Evolutionary conservation across 1,284 basidiomycete species (phyloP).

Genomic region (Moniliophthora roreri): DNA sequence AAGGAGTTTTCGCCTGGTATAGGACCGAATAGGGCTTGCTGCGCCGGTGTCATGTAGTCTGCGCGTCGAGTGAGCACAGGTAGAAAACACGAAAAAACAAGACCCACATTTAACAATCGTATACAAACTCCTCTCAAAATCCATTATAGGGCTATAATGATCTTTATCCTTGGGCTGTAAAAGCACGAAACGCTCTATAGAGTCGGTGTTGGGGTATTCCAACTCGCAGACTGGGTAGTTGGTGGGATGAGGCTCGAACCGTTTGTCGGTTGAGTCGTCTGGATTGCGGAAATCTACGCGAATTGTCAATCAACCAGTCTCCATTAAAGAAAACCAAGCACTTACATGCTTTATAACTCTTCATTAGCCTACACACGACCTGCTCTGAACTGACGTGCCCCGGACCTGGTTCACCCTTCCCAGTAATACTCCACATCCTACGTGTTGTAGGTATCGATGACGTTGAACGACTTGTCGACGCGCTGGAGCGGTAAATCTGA

Average conservation of each 20-base stretch:
- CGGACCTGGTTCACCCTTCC: constrained; percentile 50
- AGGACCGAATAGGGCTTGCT: constrained; percentile 64
- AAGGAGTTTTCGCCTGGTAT: constrained; percentile 45
- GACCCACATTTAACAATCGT: constrained; percentile 66
- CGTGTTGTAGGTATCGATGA: constrained; percentile 27
- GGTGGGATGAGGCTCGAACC: constrained; percentile 59
- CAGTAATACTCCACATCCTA: constrained; percentile 48
- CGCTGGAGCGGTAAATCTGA: too few species aligned
- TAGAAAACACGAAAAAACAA: not conserved
- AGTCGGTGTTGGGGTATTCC: constrained; percentile 69
- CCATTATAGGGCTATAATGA: constrained; percentile 77
- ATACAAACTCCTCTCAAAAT: constrained; percentile 64
- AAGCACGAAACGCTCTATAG: constrained; percentile 62
- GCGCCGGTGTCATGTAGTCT: constrained; percentile 69
- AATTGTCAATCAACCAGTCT: constrained; percentile 7
- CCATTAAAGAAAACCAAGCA: constrained; percentile 14
- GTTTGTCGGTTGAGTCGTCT: constrained; percentile 53
- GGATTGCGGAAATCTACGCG: constrained; percentile 63
- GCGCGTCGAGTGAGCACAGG: constrained; percentile 19
- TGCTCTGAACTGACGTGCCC: constrained; percentile 58
- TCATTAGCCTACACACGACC: constrained; percentile 58
- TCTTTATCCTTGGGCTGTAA: constrained; percentile 76
- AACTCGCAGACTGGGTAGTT: constrained; percentile 60
- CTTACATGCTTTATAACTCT: constrained; percentile 67
- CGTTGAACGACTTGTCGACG: constrained; percentile 6